Conservation (phyloP, 1,139 yeast genomes). For the Geotrichum klebahnii region DNA sequence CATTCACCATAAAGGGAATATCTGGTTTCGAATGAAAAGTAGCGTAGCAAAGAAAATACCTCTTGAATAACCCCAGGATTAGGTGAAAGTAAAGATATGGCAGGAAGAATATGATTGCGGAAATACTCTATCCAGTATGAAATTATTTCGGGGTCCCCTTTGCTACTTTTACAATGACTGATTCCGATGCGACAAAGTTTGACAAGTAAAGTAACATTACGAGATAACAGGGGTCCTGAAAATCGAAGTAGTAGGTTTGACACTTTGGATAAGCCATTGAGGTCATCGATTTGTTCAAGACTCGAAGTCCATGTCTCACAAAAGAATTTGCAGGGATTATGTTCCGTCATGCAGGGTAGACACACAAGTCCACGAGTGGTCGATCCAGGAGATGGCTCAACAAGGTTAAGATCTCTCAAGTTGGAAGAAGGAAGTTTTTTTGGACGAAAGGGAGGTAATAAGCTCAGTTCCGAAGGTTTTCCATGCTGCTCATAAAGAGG, state of each 20-base stretch:
- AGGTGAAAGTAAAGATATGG: slow-evolving; percentile 55
- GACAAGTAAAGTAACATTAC: slow-evolving; percentile 48
- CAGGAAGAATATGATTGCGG: slow-evolving; percentile 66
- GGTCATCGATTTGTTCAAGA: slow-evolving; percentile 42
- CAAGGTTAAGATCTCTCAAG: slow-evolving; percentile 23
- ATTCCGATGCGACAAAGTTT: slow-evolving; percentile 60
- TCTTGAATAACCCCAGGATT: slow-evolving; percentile 63
- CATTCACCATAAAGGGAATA: slow-evolving; percentile 83
- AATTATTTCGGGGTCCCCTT: slow-evolving; percentile 29
- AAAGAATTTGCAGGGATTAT: slow-evolving; percentile 43
- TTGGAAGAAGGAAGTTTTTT: slow-evolving; percentile 25
- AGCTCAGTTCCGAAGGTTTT: slow-evolving; percentile 4
- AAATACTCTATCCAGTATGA: slow-evolving; percentile 57
- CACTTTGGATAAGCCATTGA: slow-evolving; percentile 47
- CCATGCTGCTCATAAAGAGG: slow-evolving; percentile 45
- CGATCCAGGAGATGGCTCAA: slow-evolving; percentile 16
- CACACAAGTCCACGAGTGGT: slow-evolving; percentile 17
- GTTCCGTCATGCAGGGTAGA: slow-evolving; percentile 21
- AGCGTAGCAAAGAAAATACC: slow-evolving; percentile 52
- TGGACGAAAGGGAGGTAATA: slow-evolving; percentile 17
- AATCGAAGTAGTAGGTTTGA: slow-evolving; percentile 53
- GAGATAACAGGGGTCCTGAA: slow-evolving; percentile 56
- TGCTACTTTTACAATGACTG: slow-evolving; percentile 31
- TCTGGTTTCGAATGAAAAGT: slow-evolving; percentile 59
- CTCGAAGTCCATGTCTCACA: slow-evolving; percentile 50